Base-by-base conservation (phyloP, 2,329 filamentous ascomycete genomes). In the Aphanocladium album region DNA sequence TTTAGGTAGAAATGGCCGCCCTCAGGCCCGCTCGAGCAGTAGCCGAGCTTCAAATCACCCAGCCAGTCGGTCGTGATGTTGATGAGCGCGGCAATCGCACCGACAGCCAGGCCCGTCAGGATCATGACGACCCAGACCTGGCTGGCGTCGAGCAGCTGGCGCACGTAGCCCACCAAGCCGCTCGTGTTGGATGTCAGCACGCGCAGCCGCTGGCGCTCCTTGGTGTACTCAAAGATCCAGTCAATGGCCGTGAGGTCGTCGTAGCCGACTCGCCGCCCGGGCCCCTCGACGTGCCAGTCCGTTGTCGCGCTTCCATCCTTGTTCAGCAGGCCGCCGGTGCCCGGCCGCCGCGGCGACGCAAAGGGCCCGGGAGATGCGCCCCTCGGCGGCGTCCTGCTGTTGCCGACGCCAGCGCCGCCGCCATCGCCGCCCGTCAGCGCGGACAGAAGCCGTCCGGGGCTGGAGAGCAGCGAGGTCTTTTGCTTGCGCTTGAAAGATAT, bases 181-280 rank as follows among this genome's bases (percentile, higher is more conserved):
- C 84, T 81, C 8, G 86, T 83, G 67, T 83, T 85, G 0, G 89
- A 84, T 60, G 86, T 84, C 21, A 99, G 79, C 33, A 89, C 83
- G n/a, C 91, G 85, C 68, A 96, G 78, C 25, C 95, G 86, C 73
- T 96, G 91, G 21, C 95, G 86, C 77, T 99, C 95, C 74, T 97
- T 97, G 57, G 90, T 95, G 71, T 98, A 96, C 74, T 99, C 95
- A 69, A 96, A 98, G 71, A 98, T 98, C 95, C 95, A 99, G 78
- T 99, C 95, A 72, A 99, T 99, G 62, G 95, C 93, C 17, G 93
- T 97, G 72, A 97, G 80, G 76, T 99, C 90, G 70, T 97, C 93
- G 77, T 99, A 99, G 59, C 90, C 93, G 41, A 97, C 93, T 70
- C 95, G 86, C 57, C 91, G 85, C 1, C 93, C 93, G 0, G 91